Percentiles rank a stretch among this genome's conserved stretches.
phyloP scores from a whole-genome alignment of 805 yeast species.

The Maudiozyma serrabonitensis region DNA sequence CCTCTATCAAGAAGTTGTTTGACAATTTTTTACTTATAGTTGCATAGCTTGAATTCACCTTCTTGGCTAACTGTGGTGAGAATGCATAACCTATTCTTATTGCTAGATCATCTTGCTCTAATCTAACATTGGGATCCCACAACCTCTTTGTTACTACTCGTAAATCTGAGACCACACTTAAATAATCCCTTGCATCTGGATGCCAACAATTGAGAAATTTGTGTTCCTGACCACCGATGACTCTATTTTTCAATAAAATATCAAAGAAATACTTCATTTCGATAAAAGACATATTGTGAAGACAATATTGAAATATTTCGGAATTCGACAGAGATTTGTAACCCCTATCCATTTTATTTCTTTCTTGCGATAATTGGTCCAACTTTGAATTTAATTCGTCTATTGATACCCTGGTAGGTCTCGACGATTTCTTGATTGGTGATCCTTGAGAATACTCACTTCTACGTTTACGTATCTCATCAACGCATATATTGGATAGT shows the following conservation, averaged over 20 bases:
- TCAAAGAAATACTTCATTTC: conserved; percentile 65
- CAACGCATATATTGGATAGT: conserved; percentile 41
- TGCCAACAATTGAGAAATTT: conserved; percentile 58
- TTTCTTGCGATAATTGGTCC: conserved; percentile 33
- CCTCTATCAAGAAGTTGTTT: conserved; percentile 61
- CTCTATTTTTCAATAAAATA: conserved; percentile 49
- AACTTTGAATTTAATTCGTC: conserved; percentile 41
- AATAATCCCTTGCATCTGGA: conserved; percentile 62
- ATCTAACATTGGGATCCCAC: conserved; percentile 37
- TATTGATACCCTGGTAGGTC: conserved; percentile 28
- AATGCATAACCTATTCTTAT: conserved; percentile 38
- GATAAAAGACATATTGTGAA: conserved; percentile 43
- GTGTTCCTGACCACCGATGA: conserved; percentile 55
- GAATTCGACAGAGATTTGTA: conserved; percentile 15
- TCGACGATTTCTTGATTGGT: conserved; percentile 10
- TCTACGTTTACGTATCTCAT: conserved; percentile 35
- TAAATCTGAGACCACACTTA: conserved; percentile 55
- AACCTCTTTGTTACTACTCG: conserved; percentile 50
- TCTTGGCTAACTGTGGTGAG: conserved; percentile 66
- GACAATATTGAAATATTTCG: conserved; percentile 38
- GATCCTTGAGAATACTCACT: conserved; percentile 33
- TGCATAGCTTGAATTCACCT: conserved; percentile 40
- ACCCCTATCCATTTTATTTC: conserved; percentile 13
- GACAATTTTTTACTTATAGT: conserved; percentile 39
- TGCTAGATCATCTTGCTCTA: conserved; percentile 32